Base-by-base conservation (phyloP, 2,329 filamentous ascomycete genomes). In the Penicillium glabrum region DNA sequence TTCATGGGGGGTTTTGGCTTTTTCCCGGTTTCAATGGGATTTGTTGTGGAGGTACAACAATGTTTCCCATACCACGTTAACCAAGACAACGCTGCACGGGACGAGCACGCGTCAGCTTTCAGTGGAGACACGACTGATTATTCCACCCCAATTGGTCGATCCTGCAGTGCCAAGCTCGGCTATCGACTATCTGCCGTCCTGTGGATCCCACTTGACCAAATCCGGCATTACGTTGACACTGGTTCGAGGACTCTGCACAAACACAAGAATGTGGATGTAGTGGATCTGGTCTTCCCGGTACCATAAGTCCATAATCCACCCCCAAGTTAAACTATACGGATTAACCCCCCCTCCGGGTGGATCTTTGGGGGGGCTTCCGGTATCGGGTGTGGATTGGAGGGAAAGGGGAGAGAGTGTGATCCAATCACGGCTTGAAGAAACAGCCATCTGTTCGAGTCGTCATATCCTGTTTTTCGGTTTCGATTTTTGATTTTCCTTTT, bases 181-280 rank as follows among this genome's bases (percentile, higher is more conserved):
- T 73, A 72, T 73, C 70, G 70, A 73, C 69, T 69, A 73, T 73
- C 70, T 73, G 70, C 70, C 70, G 70, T 69, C 56, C 50, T 39
- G 51, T 59, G 59, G 61, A 33, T n/a, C 3, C 5, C 16, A n/a
- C 29, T 31, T 54, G 45, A 44, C 56, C 47, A 24, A 16, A 45
- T 52, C 35, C 29, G 13, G 44, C 13, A 2, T 11, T 4, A 2
- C 5, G 6, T 8, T 41, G 46, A 46, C 37, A 54, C 51, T 59
- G 60, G 49, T 7, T 26, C 1, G 6, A 21, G 35, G 51, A 53
- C 47, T 63, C 55, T 60, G 57, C 61, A 64, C 61, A 62, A 60
- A 64, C 53, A 60, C 56, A 62, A 61, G 60, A 62, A 61, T 62
- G 61, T 61, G 62, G 61, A 54, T 49, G 39, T 26, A 7, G 46